Percentiles rank a stretch among this genome's conserved stretches.
Evolutionary conservation across 768 basidiomycete species (phyloP).

Genomic region (Boletus bicolor): DNA sequence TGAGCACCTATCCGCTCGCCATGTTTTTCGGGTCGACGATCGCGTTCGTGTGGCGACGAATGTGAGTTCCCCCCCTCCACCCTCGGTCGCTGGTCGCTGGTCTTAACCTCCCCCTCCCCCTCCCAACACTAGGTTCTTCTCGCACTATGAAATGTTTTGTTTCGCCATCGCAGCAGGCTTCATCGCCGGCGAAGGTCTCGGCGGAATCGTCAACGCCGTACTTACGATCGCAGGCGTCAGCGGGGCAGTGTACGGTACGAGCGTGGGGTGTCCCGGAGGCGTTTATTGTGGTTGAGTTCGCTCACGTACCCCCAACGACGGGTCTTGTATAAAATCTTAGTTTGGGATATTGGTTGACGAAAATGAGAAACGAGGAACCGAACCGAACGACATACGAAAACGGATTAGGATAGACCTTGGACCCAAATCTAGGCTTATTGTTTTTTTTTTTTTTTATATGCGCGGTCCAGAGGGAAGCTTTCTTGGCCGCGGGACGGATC

Average conservation of each 20-base stretch:
- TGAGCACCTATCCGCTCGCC: constrained; percentile 23
- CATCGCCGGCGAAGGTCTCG: constrained; percentile 41
- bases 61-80: background rate
- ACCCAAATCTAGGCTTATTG: too few species aligned
- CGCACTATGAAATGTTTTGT: constrained; percentile 24
- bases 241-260: constrained; percentile 26
- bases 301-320: too few species aligned
- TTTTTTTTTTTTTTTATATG: too few species aligned
- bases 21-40: constrained; percentile 26
- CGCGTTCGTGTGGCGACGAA: constrained; percentile 19
- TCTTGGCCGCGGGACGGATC: too few species aligned
- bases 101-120: too few species aligned
- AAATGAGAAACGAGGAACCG: too few species aligned
- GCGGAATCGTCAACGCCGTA: constrained; percentile 34
- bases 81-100: too few species aligned
- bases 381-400: too few species aligned
- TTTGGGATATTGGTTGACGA: too few species aligned
- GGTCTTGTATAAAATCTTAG: too few species aligned
- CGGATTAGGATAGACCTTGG: too few species aligned
- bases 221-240: constrained; percentile 31
- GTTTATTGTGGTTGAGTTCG: constrained; percentile 15
- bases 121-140: constrained; percentile 3
- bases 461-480: too few species aligned
- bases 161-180: constrained; percentile 39
- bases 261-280: constrained; percentile 27